Percentiles rank a stretch among this genome's conserved stretches.
phyloP scores from a whole-genome alignment of 164 flowering plant species.

The Amborella trichopoda region DNA sequence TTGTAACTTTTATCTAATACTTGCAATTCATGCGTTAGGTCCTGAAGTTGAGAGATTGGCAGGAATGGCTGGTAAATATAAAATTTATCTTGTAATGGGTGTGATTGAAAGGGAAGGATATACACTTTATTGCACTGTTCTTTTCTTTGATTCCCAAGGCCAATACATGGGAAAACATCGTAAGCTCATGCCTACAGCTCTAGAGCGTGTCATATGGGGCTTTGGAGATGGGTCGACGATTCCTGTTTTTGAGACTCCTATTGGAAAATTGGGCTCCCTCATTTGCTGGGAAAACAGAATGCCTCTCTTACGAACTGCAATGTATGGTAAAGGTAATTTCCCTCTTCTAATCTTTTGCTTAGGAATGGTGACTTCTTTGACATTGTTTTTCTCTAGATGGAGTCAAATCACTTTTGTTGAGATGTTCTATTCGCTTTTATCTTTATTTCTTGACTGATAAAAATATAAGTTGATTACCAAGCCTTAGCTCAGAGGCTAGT shows the following conservation, averaged over 20 bases:
- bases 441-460: too few relatives aligned
- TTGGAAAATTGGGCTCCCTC: slow-evolving; percentile 88
- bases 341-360: too few relatives aligned
- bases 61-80: slow-evolving; percentile 88
- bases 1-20: neutral
- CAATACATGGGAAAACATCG: slow-evolving; percentile 86
- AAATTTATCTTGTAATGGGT: slow-evolving; percentile 80
- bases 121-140: slow-evolving; percentile 75
- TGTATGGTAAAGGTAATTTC: slow-evolving; percentile 96
- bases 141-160: slow-evolving; percentile 86
- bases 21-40: slow-evolving; percentile 26
- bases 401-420: too few relatives aligned
- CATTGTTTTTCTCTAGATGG: too few relatives aligned
- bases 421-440: too few relatives aligned
- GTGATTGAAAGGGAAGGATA: slow-evolving; percentile 90
- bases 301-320: slow-evolving; percentile 88
- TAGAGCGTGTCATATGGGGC: slow-evolving; percentile 90
- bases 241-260: slow-evolving; percentile 76
- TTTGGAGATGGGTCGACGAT: slow-evolving; percentile 95
- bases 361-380: too few relatives aligned
- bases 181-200: slow-evolving; percentile 84
- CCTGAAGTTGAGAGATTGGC: slow-evolving; percentile 89
- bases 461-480: too few relatives aligned
- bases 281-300: slow-evolving; percentile 96
- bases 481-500: too few relatives aligned